Evolutionary conservation across 2,329 filamentous ascomycete genomes (phyloP).

Genomic region (Colletotrichum graminicola): DNA sequence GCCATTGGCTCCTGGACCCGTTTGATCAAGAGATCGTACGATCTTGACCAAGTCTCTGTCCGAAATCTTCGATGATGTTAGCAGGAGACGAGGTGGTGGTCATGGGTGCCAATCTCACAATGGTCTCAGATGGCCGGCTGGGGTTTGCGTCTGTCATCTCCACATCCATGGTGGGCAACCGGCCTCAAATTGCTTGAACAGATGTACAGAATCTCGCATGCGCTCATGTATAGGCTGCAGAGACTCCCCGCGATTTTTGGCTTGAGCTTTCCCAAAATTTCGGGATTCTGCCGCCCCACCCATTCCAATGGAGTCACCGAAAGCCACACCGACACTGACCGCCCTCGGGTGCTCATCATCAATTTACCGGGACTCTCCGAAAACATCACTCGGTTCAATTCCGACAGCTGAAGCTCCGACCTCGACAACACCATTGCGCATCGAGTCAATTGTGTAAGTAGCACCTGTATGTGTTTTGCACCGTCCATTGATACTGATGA

Average conservation of each 20-base stretch:
- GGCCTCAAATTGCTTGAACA: conserved; percentile 6
- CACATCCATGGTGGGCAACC: conserved; percentile 36
- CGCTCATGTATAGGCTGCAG: conserved; percentile 3
- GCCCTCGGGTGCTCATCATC: conserved; percentile 55
- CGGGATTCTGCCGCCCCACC: conserved; percentile 58
- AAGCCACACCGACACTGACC: conserved; percentile 51
- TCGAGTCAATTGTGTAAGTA: conserved; percentile 39
- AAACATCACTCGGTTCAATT: conserved; percentile 43
- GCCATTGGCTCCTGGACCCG: conserved; percentile 56
- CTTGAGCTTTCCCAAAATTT: conserved; percentile 54
- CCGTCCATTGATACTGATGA: conserved; percentile 44
- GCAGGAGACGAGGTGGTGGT: not conserved
- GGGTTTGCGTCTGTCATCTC: conserved; percentile 31
- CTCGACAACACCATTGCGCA: conserved; percentile 38
- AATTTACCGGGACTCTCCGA: conserved; percentile 50
- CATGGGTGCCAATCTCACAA: conserved; percentile 16
- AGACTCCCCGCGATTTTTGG: conserved; percentile 32
- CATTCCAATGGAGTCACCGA: conserved; percentile 44
- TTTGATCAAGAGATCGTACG: conserved; percentile 68
- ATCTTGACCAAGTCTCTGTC: conserved; percentile 60
- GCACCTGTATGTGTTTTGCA: conserved; percentile 11
- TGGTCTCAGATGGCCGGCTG: conserved; percentile 19
- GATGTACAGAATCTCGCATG: conserved; percentile 6
- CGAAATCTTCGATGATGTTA: conserved; percentile 44
- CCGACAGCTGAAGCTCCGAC: conserved; percentile 36